Conservation (phyloP, 2,329 filamentous ascomycete genomes). For the Aspergillus tanneri region DNA sequence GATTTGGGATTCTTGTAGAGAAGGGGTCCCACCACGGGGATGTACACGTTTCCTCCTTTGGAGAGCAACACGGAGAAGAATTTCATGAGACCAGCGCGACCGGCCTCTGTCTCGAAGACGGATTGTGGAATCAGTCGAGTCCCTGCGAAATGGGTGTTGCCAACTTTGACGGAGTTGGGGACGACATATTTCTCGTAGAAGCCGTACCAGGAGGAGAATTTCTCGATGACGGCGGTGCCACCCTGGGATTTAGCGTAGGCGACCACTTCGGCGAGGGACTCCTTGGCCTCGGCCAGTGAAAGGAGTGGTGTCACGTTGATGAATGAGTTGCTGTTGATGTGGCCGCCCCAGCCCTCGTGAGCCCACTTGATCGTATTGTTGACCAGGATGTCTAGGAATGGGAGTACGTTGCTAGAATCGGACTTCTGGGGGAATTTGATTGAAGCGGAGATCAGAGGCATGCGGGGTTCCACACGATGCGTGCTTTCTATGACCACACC, state of each 20-base stretch:
- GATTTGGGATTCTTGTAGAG: slow-evolving; percentile 18
- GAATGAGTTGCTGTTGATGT: slow-evolving; percentile 19
- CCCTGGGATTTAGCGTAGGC: slow-evolving; percentile 14
- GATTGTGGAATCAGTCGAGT: slow-evolving; percentile 20
- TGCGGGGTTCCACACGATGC: slow-evolving; percentile 13
- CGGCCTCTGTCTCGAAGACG: slow-evolving; percentile 15
- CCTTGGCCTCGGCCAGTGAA: slow-evolving; percentile 11
- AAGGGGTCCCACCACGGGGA: slow-evolving; percentile 16
- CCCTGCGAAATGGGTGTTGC: slow-evolving; percentile 16
- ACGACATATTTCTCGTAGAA: slow-evolving; percentile 21
- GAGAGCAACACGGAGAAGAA: slow-evolving; percentile 9
- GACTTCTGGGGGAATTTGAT: slow-evolving; percentile 16
- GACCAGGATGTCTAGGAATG: slow-evolving; percentile 22
- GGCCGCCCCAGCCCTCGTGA: slow-evolving; percentile 24
- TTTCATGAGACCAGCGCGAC: slow-evolving; percentile 14
- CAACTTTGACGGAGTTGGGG: slow-evolving; percentile 16
- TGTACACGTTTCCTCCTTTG: slow-evolving; percentile 13
- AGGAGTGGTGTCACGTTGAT: slow-evolving; percentile 18
- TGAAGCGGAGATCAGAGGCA: slow-evolving; percentile 11
- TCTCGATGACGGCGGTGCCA: slow-evolving; percentile 15
- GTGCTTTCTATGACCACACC: slow-evolving; percentile 17
- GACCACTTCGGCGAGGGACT: slow-evolving; percentile 12
- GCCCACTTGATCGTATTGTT: slow-evolving; percentile 22
- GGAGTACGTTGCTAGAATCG: slow-evolving; percentile 15
- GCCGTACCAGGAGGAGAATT: slow-evolving; percentile 18